phyloP scores from a whole-genome alignment of 2,329 filamentous ascomycete genomes.

The Diaporthe vaccinii region DNA sequence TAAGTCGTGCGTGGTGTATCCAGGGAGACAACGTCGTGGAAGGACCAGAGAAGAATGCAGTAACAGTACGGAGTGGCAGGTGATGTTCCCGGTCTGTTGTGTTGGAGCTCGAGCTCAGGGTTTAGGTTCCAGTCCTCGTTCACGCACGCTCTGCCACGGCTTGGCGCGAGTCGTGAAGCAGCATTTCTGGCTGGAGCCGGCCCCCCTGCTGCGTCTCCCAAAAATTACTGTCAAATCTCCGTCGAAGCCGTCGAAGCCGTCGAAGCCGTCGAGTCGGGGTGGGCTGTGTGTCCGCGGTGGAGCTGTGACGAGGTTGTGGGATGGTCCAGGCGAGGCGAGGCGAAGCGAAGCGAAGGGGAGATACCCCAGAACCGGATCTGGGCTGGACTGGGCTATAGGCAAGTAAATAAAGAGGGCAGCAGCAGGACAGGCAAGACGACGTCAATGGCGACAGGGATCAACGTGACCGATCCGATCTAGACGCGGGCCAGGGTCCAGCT shows the following conservation, averaged over 20 bases:
- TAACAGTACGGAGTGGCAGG: constrained; percentile 10
- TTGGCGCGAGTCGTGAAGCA: constrained; percentile 35
- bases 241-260: not conserved
- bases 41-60: not conserved
- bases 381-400: not conserved
- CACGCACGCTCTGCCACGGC: constrained; percentile 37
- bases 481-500: constrained; percentile 2
- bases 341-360: not conserved
- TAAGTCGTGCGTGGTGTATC: not conserved
- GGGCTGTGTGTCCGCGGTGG: not conserved
- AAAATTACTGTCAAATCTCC: constrained; percentile 36
- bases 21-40: not conserved
- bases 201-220: constrained; percentile 34
- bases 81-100: not conserved
- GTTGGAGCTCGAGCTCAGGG: constrained; percentile 38
- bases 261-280: constrained; percentile 16
- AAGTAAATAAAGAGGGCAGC: constrained; percentile 16
- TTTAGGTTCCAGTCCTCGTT: constrained; percentile 43
- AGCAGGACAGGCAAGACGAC: not conserved
- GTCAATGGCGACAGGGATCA: constrained; percentile 20
- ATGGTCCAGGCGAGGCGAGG: not conserved
- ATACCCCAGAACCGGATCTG: not conserved
- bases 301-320: constrained; percentile 21
- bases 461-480: not conserved
- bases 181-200: constrained; percentile 35